Conservation (phyloP, 768 basidiomycete species). For the Tulasnella sp. region DNA sequence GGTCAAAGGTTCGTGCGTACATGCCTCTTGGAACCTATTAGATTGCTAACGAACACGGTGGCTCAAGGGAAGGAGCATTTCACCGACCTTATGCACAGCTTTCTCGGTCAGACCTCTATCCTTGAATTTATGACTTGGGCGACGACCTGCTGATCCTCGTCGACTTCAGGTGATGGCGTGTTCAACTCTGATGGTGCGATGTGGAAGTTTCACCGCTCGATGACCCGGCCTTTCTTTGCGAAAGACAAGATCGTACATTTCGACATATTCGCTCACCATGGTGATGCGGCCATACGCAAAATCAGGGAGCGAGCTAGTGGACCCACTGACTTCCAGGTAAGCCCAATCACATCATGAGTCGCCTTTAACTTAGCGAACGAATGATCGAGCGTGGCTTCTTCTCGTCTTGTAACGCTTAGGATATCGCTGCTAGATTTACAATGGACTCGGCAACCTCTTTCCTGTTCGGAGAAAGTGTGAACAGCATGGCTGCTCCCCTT, state of each 20-base stretch:
- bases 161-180: constrained; percentile 52
- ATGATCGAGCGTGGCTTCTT: background rate
- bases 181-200: constrained; percentile 43
- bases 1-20: constrained; percentile 38
- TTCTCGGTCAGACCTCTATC: constrained; percentile 23
- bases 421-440: constrained; percentile 51
- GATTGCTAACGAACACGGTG: background rate
- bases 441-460: constrained; percentile 59
- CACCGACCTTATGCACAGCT: constrained; percentile 24
- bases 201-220: constrained; percentile 66
- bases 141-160: no score
- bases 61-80: background rate
- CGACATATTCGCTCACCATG: constrained; percentile 48
- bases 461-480: constrained; percentile 49
- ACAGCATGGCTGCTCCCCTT: constrained; percentile 38
- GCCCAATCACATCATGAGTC: background rate
- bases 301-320: constrained; percentile 38
- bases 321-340: constrained; percentile 49
- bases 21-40: background rate
- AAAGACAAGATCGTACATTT: constrained; percentile 52
- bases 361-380: background rate
- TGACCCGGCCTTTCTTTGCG: constrained; percentile 63
- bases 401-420: constrained; percentile 22
- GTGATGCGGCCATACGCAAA: constrained; percentile 37
- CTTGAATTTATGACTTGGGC: constrained; percentile 28